Evolutionary conservation across 805 yeast genomes (phyloP).

Genomic region (Blastobotrys muscicola): DNA sequence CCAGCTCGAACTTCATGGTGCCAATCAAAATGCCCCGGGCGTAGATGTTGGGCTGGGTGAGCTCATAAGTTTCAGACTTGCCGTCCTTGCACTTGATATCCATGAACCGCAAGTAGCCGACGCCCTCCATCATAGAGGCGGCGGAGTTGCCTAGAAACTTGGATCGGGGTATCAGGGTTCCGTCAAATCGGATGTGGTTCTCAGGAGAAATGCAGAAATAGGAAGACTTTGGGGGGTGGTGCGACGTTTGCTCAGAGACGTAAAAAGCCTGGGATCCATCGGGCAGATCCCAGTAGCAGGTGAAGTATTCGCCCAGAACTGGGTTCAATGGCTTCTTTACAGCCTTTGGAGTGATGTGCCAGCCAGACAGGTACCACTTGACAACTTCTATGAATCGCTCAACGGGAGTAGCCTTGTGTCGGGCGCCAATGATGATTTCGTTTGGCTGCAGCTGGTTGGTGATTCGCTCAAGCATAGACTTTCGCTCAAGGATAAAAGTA

Average conservation of each 20-base stretch:
- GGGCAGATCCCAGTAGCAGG: slow-evolving; percentile 87
- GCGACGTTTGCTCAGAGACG: slow-evolving; percentile 89
- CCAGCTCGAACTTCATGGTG: slow-evolving; percentile 78
- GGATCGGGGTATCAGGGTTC: slow-evolving; percentile 78
- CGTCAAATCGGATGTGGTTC: slow-evolving; percentile 75
- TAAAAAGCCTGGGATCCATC: slow-evolving; percentile 66
- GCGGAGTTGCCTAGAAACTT: slow-evolving; percentile 90
- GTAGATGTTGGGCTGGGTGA: slow-evolving; percentile 94
- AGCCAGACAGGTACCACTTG: slow-evolving; percentile 86
- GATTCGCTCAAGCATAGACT: slow-evolving; percentile 92
- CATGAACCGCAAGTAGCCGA: slow-evolving; percentile 58
- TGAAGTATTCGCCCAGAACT: slow-evolving; percentile 81
- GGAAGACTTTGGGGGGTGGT: slow-evolving; percentile 96
- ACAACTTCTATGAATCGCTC: slow-evolving; percentile 66
- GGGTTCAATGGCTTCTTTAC: slow-evolving; percentile 97
- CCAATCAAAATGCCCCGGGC: slow-evolving; percentile 92
- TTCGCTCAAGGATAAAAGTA: slow-evolving; percentile 88
- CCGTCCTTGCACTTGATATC: slow-evolving; percentile 41
- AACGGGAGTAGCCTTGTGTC: slow-evolving; percentile 44
- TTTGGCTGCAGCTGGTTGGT: slow-evolving; percentile 80
- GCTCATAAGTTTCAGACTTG: slow-evolving; percentile 57
- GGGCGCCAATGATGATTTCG: slow-evolving; percentile 61
- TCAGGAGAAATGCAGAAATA: slow-evolving; percentile 84
- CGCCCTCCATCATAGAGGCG: slow-evolving; percentile 95
- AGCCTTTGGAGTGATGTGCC: slow-evolving; percentile 99